Base-by-base conservation (phyloP, 2,329 filamentous ascomycete genomes). In the Whalleya microplaca region DNA sequence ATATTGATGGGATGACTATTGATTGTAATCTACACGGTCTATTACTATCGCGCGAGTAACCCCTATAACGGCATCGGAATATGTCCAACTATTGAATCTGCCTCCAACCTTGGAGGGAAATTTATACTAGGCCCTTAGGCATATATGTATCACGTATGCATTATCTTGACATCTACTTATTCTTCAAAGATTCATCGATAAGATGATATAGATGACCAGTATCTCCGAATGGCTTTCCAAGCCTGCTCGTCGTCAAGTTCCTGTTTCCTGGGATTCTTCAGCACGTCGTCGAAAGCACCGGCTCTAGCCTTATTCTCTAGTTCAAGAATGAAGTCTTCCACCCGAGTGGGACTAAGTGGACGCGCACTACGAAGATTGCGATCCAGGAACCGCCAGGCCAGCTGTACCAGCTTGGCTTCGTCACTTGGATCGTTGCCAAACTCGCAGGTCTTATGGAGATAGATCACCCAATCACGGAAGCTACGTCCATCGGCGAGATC, bases 321-420 rank as follows among this genome's bases (percentile, higher is more conserved):
- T 1, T 63, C 54, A 0, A 29, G 41, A 7, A 69, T 47, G 23
- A 70, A 71, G 14, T 64, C 58, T 7, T 59, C 56, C 1, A 65
- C 42, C 0, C 51, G 43, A 2, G 63, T 61, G 2, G 58, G 41
- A 12, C 50, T 53, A 1, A 20, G 7, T 0, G 66, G 67, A 16
- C 55, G 45, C 10, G 62, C 59, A 0, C 62, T 64, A 0, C 68
- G 61, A 6, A 71, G 27, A 10, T 61, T 52, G 2, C 69, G 65
- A 37, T 71, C 69, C 0, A 71, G 51, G 23, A 70, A 70, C 2
- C 58, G 53, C 68, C 68, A 71, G 1, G 66, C 66, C 1, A 71
- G 56, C n/a, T 66, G 46, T 0, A 70, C 55, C 2, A 71, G 52
- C 20, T 68, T 67, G 1, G 16, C 4, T 23, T 71, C 64, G 1